Percentiles rank a stretch among this genome's conserved stretches.
Evolutionary conservation across 2,329 filamentous ascomycete species (phyloP).

Genomic region (Clonostachys chloroleuca): DNA sequence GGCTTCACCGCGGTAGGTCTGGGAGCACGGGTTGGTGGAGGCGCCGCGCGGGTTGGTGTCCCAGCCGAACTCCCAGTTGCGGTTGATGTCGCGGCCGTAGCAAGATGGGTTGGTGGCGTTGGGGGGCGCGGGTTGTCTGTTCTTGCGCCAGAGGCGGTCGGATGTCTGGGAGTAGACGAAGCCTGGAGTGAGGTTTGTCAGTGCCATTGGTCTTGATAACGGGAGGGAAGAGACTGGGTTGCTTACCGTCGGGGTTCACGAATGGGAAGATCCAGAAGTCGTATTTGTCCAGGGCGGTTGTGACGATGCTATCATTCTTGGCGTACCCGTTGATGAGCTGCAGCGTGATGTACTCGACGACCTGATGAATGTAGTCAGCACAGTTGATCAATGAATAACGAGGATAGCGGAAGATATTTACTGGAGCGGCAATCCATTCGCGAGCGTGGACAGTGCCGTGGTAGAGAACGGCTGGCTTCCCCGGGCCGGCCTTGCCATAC

Average conservation of each 20-base stretch:
- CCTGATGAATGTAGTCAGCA: constrained; percentile 18
- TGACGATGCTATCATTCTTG: constrained; percentile 23
- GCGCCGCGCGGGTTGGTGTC: constrained; percentile 33
- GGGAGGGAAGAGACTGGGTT: background rate
- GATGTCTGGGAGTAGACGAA: constrained; percentile 40
- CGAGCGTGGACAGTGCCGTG: constrained; percentile 49
- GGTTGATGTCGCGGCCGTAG: constrained; percentile 47
- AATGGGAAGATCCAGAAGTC: constrained; percentile 52
- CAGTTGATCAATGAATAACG: background rate
- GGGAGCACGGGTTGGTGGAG: constrained; percentile 40
- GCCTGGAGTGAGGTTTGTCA: constrained; percentile 14
- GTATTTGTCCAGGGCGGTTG: constrained; percentile 45
- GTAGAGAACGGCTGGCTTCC: constrained; percentile 42
- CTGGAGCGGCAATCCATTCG: constrained; percentile 49
- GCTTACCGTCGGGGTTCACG: constrained; percentile 39
- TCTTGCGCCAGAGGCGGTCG: constrained; percentile 48
- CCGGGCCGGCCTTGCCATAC: constrained; percentile 34
- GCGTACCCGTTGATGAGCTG: constrained; percentile 37
- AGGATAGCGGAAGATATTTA: constrained; percentile 37
- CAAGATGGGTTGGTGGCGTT: constrained; percentile 21
- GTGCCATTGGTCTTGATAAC: background rate
- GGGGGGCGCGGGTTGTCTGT: constrained; percentile 30
- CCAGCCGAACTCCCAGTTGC: constrained; percentile 50
- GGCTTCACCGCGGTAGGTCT: constrained; percentile 35
- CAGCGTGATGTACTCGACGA: constrained; percentile 40